A percentile compares a stretch with the other conserved stretches of the same genome.
Evolutionary conservation across 1,139 yeast genomes (phyloP).

Genomic region (Candida sp.): DNA sequence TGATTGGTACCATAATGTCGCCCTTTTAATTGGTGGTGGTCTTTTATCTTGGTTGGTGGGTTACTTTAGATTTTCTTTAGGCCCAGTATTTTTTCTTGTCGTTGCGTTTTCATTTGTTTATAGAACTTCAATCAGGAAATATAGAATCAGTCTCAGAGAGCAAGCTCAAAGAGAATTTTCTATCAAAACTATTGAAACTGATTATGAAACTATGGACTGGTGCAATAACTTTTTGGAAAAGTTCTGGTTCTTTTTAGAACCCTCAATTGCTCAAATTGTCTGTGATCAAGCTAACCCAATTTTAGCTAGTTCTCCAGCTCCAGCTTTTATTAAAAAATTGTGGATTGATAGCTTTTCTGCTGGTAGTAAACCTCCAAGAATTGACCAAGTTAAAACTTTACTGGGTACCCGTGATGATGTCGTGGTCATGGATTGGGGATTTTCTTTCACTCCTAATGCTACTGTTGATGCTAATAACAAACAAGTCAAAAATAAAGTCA

Average conservation of each 20-base stretch:
- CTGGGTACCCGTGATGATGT: conserved; percentile 86
- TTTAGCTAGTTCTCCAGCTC: conserved; percentile 72
- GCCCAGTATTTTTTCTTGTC: conserved; percentile 74
- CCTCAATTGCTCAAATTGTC: conserved; percentile 82
- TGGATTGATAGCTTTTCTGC: conserved; percentile 88
- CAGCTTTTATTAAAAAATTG: conserved; percentile 74
- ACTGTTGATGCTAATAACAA: conserved; percentile 77
- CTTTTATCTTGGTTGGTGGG: conserved; percentile 78
- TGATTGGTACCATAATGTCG: conserved; percentile 94
- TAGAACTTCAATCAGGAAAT: conserved; percentile 78
- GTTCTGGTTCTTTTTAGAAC: conserved; percentile 90
- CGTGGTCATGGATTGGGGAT: conserved; percentile 95
- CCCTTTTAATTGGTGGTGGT: conserved; percentile 60
- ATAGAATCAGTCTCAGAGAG: conserved; percentile 71
- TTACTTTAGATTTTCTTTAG: conserved; percentile 69
- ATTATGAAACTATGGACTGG: conserved; percentile 96
- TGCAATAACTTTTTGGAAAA: conserved; percentile 80
- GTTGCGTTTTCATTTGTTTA: conserved; percentile 62
- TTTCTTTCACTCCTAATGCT: conserved; percentile 89
- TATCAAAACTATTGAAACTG: conserved; percentile 75
- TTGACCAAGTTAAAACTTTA: conserved; percentile 84
- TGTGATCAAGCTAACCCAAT: conserved; percentile 83
- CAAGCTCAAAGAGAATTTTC: conserved; percentile 84
- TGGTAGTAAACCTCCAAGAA: conserved; percentile 94
- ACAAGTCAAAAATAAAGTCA: conserved; percentile 78